Conservation (phyloP, 106 monocot species). For the Dendrobium huoshanense region DNA sequence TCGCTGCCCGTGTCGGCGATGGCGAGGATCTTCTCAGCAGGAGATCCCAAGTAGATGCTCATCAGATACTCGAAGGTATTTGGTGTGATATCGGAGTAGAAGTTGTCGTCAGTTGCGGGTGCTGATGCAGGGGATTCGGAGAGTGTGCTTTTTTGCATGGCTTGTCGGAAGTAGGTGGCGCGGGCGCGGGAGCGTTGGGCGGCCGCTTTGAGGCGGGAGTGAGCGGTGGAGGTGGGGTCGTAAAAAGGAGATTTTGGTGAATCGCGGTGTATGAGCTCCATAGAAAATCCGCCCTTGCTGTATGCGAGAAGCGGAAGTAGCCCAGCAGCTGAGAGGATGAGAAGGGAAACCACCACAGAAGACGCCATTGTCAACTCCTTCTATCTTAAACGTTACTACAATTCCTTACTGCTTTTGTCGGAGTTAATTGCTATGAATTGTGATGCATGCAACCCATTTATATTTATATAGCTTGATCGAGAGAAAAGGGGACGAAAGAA, state of each 20-base stretch:
- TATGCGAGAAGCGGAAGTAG: not conserved
- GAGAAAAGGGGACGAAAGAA: too few relatives aligned
- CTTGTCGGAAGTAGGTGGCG: not conserved
- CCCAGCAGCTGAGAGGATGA: not conserved
- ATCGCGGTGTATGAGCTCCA: conserved; percentile 46
- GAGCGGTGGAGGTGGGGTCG: conserved; percentile 2
- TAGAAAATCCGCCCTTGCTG: conserved; percentile 13
- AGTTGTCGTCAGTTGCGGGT: not conserved
- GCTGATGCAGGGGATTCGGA: not conserved
- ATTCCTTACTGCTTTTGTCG: too few relatives aligned
- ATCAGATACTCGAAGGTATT: conserved; percentile 1
- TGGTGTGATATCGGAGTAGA: not conserved
- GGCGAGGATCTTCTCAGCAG: conserved; percentile 1
- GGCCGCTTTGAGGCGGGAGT: conserved; percentile 9
- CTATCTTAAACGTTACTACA: too few relatives aligned
- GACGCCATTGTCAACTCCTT: too few relatives aligned
- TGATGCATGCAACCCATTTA: too few relatives aligned
- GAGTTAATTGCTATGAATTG: too few relatives aligned
- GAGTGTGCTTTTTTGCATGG: not conserved
- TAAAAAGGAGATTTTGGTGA: conserved; percentile 14
- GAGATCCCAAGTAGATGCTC: conserved; percentile 8
- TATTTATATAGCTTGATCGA: too few relatives aligned
- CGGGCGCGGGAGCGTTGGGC: not conserved
- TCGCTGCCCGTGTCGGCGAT: conserved; percentile 19
- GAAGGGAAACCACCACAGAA: too few relatives aligned